Conservation (phyloP, 352 stramenopile genomes). For the Globisporangium splendens region DNA sequence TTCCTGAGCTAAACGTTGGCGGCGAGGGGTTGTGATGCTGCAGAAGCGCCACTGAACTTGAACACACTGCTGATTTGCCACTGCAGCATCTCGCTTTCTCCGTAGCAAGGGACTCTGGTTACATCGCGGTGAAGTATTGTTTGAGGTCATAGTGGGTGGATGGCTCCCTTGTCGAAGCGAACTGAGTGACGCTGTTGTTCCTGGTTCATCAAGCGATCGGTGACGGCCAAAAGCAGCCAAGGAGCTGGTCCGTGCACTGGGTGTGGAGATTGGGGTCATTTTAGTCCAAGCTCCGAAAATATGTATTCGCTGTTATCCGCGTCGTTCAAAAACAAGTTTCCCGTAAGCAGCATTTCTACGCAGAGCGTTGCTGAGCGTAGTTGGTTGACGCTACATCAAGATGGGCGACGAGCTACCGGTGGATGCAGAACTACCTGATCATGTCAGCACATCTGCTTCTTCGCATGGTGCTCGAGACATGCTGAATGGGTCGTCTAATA, state of each 20-base stretch:
- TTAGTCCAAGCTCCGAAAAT: too few relatives aligned
- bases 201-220: too few relatives aligned
- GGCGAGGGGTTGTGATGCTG: slow-evolving; percentile 29
- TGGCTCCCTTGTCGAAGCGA: neutral
- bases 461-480: neutral
- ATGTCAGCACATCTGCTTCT: neutral
- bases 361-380: too few relatives aligned
- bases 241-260: too few relatives aligned
- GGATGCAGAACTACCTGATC: neutral
- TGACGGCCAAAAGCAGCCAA: too few relatives aligned
- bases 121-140: slow-evolving; percentile 13
- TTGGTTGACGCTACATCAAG: neutral
- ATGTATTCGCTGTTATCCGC: too few relatives aligned
- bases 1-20: slow-evolving; percentile 6
- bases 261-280: too few relatives aligned
- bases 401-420: neutral
- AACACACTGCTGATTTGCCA: slow-evolving; percentile 25
- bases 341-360: neutral
- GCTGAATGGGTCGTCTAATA: neutral
- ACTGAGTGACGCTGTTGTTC: too few relatives aligned
- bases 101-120: slow-evolving; percentile 24
- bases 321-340: neutral
- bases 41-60: slow-evolving; percentile 57
- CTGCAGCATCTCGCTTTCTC: slow-evolving; percentile 22
- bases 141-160: slow-evolving; percentile 14